Base-by-base conservation (phyloP, 2,329 filamentous ascomycete species). In the Nemania sp. region DNA sequence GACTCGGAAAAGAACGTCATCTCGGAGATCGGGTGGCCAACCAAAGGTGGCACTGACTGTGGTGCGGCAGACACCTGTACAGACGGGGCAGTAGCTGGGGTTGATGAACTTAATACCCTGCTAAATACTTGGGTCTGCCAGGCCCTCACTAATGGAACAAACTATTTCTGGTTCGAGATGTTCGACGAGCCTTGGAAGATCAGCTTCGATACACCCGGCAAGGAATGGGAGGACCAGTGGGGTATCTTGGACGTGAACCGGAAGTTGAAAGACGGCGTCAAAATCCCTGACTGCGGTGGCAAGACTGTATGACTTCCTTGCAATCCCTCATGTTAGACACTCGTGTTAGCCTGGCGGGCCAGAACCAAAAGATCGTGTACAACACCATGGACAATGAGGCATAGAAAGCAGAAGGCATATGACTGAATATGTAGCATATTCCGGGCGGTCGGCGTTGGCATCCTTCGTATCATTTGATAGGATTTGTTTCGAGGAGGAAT, bases 181-280 rank as follows among this genome's bases (percentile, higher is more conserved):
- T 97, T 97, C 69, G 93, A 97, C 69, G 93, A 97, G 78, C 91
- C 91, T 2, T 97, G 93, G 93, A 97, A 97, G 76, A 77, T 88
- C 50, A 67, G 72, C 15, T 96, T 86, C 74, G 88, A 97, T 70
- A 77, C 76, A 5, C 72, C 73, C 52, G 76, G 79, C 34, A 78
- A 93, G 75, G 80, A 89, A 47, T 97, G 92, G 92, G 93, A 97
- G 75, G 90, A 96, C 69, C 89, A 96, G 70, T 97, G 93, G 93
- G 93, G 94, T 8, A 75, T 97, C 12, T 86, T 97, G 84, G 90
- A 95, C 64, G 81, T 90, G 3, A 80, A 91, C 66, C 84, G 93
- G 52, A 90, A 92, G 30, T 75, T 97, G 63, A 97, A 97, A 74
- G 66, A 80, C 0, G 92, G 92, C 1, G 73, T 97, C 65, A 86